Percentiles rank a stretch among this genome's conserved stretches.
phyloP scores from a whole-genome alignment of 176 grass and related monocot genomes.

The Zea mays region Zm-B73-REFERENCE-NAM-5.0 NC_050100.1:10206001-10206500 shows the following conservation, averaged over 20 bases:
- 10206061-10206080: constrained; percentile 79
- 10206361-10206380: constrained; percentile 75
- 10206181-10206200: constrained; percentile 55
- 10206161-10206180: background rate
- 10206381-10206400: constrained; percentile 78
- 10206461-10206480: constrained; percentile 73
- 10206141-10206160: background rate
- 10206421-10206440: constrained; percentile 92
- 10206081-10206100: constrained; percentile 46
- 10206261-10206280: constrained; percentile 55
- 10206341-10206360: constrained; percentile 52
- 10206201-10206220: constrained; percentile 40
- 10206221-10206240: constrained; percentile 64
- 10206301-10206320: constrained; percentile 95
- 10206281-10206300: constrained; percentile 93
- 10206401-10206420: constrained; percentile 70
- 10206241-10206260: constrained; percentile 49
- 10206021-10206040: constrained; percentile 26
- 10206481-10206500: constrained; percentile 50
- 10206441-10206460: constrained; percentile 37
- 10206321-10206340: constrained; percentile 80
- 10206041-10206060: constrained; percentile 17
- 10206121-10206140: constrained; percentile 63
- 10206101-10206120: constrained; percentile 65
- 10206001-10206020: constrained; percentile 23